These are phyloP conservation scores for Penicillium sp. DNA, from an alignment of 2,329 filamentous ascomycete species.

Conservation along the genomic window DNA sequence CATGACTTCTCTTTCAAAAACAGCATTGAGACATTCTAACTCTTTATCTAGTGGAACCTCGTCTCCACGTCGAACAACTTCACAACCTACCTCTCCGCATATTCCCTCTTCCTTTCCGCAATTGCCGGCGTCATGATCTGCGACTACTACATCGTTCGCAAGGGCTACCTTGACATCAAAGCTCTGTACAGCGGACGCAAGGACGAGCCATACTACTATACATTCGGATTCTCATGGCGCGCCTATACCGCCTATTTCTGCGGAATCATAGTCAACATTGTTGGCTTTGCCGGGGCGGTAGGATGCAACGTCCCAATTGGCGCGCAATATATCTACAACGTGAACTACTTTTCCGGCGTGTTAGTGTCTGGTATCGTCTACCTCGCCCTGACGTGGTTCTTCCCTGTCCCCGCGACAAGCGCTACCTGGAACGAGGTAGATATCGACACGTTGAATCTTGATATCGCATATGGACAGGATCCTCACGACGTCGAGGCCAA, in stretches of 20 bases:
- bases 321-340: slow-evolving; percentile 81
- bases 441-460: slow-evolving; percentile 33
- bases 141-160: slow-evolving; percentile 86
- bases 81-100: slow-evolving; percentile 87
- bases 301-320: slow-evolving; percentile 71
- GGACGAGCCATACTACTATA: slow-evolving; percentile 69
- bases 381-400: slow-evolving; percentile 68
- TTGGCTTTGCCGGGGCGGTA: slow-evolving; percentile 84
- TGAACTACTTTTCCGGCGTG: slow-evolving; percentile 90
- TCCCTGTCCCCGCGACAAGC: slow-evolving; percentile 73
- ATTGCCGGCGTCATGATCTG: slow-evolving; percentile 88
- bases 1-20: background rate
- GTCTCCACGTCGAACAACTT: slow-evolving; percentile 76
- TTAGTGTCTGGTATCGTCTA: slow-evolving; percentile 68
- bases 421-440: slow-evolving; percentile 75
- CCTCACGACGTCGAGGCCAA: slow-evolving; percentile 29
- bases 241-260: slow-evolving; percentile 79
- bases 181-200: slow-evolving; percentile 73
- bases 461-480: slow-evolving; percentile 35
- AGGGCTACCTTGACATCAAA: slow-evolving; percentile 75
- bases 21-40: slow-evolving; percentile 12
- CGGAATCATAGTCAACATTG: slow-evolving; percentile 86
- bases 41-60: slow-evolving; percentile 58
- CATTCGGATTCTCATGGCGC: slow-evolving; percentile 75
- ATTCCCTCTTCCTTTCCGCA: slow-evolving; percentile 90